Evolutionary conservation across 2,329 filamentous ascomycete genomes (phyloP), one percentile per base, ranked within the genome.

Genomic region (Aspergillus hiratsukae): DNA sequence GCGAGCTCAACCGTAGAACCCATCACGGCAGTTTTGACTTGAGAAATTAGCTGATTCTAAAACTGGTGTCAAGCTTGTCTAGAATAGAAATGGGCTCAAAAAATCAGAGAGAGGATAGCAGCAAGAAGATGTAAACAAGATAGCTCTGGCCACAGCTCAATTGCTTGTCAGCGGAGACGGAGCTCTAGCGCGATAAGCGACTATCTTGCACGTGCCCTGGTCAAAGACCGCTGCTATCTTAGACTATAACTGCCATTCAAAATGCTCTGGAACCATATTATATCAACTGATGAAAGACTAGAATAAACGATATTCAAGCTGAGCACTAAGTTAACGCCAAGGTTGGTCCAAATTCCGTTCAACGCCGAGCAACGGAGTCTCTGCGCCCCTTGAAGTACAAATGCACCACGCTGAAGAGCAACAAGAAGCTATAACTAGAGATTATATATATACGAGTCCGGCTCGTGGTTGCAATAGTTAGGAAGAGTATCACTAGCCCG

Each of bases 1-100:
- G 90, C 81, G 55, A 86, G 85, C 59, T 84, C 81, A 61, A 84
- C 64, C 21, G 73, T 75, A n/a, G 77, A 76, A 35, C 75, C 60
- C 78, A 80, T 80, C 45, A 49, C 55, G 41, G 46, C 17, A 31
- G 53, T 31, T 19, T 28, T 1, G 7, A n/a, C 10, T 51, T 23
- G 25, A 9, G 25, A 19, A 10, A 10, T 17, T 25, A n/a, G 9
- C 11, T 4, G 27, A 37, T 7, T 17, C 17, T n/a, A 35, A 11
- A 9, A 45, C 6, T 7, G 10, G 40, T 14, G 28, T 7, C 25
- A 14, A 10, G 6, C 10, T 19, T 14, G 19, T 51, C 19, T 21
- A 37, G 14, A 17, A 17, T 14, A 37, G 4, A 11, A 37, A 45
- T 62, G 25, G 35, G 52, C 8, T 27, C 21, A 21, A 52, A 54